Base-by-base conservation (phyloP, 2,329 filamentous ascomycete genomes). In the Hypomyces perniciosus region DNA sequence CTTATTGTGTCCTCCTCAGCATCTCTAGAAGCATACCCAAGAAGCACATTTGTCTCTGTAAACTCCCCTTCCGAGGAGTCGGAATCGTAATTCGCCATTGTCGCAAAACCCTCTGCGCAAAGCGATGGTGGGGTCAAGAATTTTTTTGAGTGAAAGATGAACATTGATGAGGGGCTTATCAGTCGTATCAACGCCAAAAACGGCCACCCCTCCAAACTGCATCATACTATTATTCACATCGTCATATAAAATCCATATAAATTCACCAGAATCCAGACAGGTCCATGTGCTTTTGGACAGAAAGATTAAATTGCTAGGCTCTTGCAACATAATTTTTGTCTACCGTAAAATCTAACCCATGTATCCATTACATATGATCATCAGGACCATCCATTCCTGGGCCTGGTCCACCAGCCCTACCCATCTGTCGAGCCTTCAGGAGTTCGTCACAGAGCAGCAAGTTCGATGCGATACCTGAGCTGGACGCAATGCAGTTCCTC, bases 401-500 rank as follows among this genome's bases (percentile, higher is more conserved):
- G 6, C 82, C 82, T 2, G 82, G 82, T 26, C 80, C 80, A 37
- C 72, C 77, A 69, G 76, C 71, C 64, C 82, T 75, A 44, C 80
- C 86, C 93, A 99, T 99, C 76, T 99, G 92, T 68, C 93, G 81
- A 55, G 93, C 93, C 79, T 99, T 99, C 62, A 99, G 77, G 76
- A 99, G 80, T 78, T 99, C 93, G 65, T 99, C 93, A 65, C 93
- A 99, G 45, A 99, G 80, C 58, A 99, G 76, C 57, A 99, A 76
- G 73, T 99, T 99, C 8, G 89, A 92, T 5, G 93, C 92, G 64
- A 99, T 99, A 56, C 93, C 90, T 28, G 92, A 87, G 69, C 90
- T 93, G 33, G 91, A 96, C 3, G 93, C 90, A 56, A 99, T 84
- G 68, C 86, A 90, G 75, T 97, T 97, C 60, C 93, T 82, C 62